phyloP scores from a whole-genome alignment of 148 eudicot species.

The Diospyros lotus region DNA sequence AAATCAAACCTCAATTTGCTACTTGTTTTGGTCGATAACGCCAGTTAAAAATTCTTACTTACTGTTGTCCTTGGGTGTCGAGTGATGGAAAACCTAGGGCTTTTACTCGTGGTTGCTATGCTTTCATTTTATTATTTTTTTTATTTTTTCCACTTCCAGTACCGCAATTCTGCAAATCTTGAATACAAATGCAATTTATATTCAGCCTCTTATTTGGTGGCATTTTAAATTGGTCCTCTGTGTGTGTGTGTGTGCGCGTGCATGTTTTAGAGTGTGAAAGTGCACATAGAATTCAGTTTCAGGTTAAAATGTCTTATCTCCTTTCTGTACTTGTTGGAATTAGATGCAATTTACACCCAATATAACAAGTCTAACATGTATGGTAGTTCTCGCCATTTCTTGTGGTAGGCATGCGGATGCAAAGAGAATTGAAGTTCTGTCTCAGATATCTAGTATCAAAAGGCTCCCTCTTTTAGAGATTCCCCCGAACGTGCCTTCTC shows the following conservation, averaged over 20 bases:
- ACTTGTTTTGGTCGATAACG: background rate
- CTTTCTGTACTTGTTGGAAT: background rate
- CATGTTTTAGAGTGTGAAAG: background rate
- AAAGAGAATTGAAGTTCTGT: constrained; percentile 13
- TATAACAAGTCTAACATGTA: background rate
- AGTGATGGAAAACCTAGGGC: background rate
- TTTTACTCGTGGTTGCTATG: background rate
- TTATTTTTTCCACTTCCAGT: no score
- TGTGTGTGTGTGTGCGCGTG: background rate
- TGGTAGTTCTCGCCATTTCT: background rate
- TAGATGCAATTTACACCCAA: background rate
- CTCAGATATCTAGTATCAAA: constrained; percentile 9
- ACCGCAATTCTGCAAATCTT: no score
- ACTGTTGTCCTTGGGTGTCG: background rate
- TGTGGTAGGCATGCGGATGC: constrained; percentile 19
- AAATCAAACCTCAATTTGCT: background rate
- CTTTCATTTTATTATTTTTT: no score
- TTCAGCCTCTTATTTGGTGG: no score
- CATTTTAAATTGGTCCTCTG: background rate
- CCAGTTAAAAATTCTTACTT: background rate
- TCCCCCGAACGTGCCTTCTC: constrained; percentile 23
- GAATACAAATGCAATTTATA: no score
- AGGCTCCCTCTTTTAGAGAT: constrained; percentile 62
- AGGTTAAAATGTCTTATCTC: background rate
- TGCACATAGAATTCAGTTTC: background rate